These are phyloP conservation scores for Pleomassaria siparia DNA, from an alignment of 2,329 filamentous ascomycete genomes.

Conservation along the genomic window DNA sequence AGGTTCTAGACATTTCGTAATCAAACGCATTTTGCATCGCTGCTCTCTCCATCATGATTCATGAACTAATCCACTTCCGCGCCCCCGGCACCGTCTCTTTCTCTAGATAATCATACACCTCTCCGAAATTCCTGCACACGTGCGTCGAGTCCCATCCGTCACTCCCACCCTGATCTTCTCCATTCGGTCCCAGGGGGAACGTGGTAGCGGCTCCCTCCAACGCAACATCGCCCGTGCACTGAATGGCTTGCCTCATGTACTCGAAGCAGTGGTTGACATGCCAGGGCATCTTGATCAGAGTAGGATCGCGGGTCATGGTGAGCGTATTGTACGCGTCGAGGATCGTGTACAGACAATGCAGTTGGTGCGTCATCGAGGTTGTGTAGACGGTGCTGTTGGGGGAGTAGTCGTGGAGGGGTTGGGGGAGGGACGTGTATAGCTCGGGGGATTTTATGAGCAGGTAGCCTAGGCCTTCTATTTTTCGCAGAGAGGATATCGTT, in stretches of 20 bases:
- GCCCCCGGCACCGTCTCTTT: constrained; percentile 25
- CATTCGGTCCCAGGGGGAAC: constrained; percentile 25
- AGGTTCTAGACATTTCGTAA: no score
- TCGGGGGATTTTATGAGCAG: constrained; percentile 26
- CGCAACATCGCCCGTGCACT: constrained; percentile 38
- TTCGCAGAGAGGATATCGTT: no score
- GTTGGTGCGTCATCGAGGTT: constrained; percentile 36
- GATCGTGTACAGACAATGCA: constrained; percentile 38
- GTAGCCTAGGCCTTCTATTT: constrained; percentile 35
- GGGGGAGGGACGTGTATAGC: constrained; percentile 29
- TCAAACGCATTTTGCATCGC: no score
- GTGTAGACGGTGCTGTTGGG: constrained; percentile 32
- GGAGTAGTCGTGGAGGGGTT: constrained; percentile 38
- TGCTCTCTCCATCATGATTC: no score
- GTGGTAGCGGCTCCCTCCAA: constrained; percentile 36
- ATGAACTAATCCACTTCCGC: constrained; percentile 29
- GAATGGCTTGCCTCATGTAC: constrained; percentile 36
- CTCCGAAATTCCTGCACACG: constrained; percentile 35
- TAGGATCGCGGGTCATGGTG: constrained; percentile 14
- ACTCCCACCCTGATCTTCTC: constrained; percentile 34
- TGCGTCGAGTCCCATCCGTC: constrained; percentile 39
- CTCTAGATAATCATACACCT: constrained; percentile 35
- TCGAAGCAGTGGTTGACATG: constrained; percentile 40
- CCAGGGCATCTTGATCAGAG: constrained; percentile 32
- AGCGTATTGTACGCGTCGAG: constrained; percentile 36